Evolutionary conservation across 176 grass and related monocot species (phyloP), one percentile per base, ranked within the genome.

Genomic region (Triticum aestivum): DNA sequence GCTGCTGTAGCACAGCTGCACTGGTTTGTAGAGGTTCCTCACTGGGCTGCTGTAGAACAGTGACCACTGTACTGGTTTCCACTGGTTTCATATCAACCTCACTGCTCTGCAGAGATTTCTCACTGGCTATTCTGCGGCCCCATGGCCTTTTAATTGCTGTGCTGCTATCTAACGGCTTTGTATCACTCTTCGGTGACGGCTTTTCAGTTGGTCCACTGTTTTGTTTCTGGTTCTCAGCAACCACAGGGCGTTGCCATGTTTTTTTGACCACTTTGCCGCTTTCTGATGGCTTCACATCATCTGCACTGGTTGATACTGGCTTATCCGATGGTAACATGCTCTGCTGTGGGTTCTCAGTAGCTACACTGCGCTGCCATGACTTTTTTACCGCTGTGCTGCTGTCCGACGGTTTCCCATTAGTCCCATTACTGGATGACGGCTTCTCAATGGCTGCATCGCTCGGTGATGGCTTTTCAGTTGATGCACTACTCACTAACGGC

Each of bases 211-310:
- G 6, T 33, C 80, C 73, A 79, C 64, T 91, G 33, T 42, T 91
- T 54, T 85, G 86, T 52, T 42, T 75, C 70, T 84, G 86, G 62
- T 75, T 85, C 77, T 85, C 90, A 81, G 86, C 72, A 73, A 56
- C 64, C 54, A 59, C 72, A 70, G 15, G 8, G 41, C 20, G 82
- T 82, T 91, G 85, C 89, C 89, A 91, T 82, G 89, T 41, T 69
- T 78, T 91, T 77, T 85, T 82, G 0, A 37, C 20, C 64, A 76
- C 64, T 78, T 82, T 77, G 78, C 82, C 56, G 21, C 33, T 82
- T 85, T 85, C 90, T 85, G 72, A 82, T 85, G 82, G 65, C 42
- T 88, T 91, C 56, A 32, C 39, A 72, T 82, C 78, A 82, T 82
- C 86, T 71, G 38, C 12, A 63, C 77, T 85, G 18, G 71, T 66